Percentiles rank a stretch among this genome's conserved stretches.
These are phyloP conservation scores for Coffea canephora DNA, from an alignment of 257 asterid genomes.

Conservation along the genomic window DNA sequence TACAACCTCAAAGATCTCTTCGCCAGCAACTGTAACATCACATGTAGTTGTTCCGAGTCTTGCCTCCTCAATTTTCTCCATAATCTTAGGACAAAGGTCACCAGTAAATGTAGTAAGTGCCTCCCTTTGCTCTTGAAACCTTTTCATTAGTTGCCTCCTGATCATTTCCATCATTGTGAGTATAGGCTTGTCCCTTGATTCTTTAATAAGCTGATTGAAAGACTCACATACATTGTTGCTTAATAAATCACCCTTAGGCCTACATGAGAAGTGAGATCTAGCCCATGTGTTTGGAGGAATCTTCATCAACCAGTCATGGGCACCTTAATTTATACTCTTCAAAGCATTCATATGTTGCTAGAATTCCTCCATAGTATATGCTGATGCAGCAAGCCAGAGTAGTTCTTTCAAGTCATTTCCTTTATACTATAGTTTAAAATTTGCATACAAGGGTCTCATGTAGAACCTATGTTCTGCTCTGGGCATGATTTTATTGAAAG, in stretches of 20 bases:
- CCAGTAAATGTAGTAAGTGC: no score
- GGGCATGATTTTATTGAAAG: background rate
- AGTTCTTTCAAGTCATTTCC: background rate
- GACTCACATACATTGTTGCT: background rate
- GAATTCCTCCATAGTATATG: no score
- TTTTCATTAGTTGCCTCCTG: background rate
- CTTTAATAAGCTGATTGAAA: background rate
- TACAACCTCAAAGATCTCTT: no score
- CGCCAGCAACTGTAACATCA: no score
- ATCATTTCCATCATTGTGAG: conserved; percentile 2
- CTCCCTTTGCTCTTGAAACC: no score
- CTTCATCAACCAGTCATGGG: background rate
- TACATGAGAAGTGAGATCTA: background rate
- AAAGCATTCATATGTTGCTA: no score
- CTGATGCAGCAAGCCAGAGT: background rate
- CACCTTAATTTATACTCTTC: background rate
- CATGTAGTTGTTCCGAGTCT: no score
- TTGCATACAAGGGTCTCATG: background rate
- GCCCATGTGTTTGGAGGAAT: background rate
- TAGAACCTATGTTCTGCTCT: background rate
- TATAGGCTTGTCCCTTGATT: background rate
- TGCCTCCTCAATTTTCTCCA: no score
- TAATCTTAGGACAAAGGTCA: no score
- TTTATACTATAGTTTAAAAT: background rate
- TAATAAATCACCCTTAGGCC: background rate